Base-by-base conservation (phyloP, 2,329 filamentous ascomycete genomes). In the Curvularia hawaiiensis region DNA sequence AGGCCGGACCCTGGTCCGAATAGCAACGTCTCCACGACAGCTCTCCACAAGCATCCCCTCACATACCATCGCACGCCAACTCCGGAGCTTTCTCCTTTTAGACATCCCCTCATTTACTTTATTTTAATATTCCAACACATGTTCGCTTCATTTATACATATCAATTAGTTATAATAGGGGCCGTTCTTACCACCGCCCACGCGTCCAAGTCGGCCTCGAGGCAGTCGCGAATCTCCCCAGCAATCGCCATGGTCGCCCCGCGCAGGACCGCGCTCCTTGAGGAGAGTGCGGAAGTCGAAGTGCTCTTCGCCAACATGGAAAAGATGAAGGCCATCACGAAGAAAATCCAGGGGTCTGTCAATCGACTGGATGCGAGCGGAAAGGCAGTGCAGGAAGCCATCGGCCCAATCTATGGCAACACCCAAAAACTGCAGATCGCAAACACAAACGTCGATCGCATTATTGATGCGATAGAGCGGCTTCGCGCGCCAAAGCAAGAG, bases 301-400 rank as follows among this genome's bases (percentile, higher is more conserved):
- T 88, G 52, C 77, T 89, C 24, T 85, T 84, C 64, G 85, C 86
- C 54, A 87, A 87, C 65, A 86, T 98, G 61, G 92, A 96, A 68
- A 98, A 97, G 84, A 96, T 96, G 67, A 90, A 92, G 59, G 87
- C 92, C 72, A 84, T 98, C 74, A 97, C 92, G 31, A 97, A 95
- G 81, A 97, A 96, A 82, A 97, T 99, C 54, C 90, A 96, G 77
- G 89, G 90, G 28, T 96, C 91, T 50, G 84, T 97, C 65, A 85
- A 87, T 38, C 86, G 93, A 54, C 83, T 99, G 33, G 92, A 98
- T 69, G 87, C 89, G 38, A 96, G 91, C 52, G 95, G 94, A 18
- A 92, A 92, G 78, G 93, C 90, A 59, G 92, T 98, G 20, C 89
- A 92, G 70, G 91, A 97, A 72, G 93, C 96, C 11, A 92, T 96